Evolutionary conservation across 1,139 yeast genomes (phyloP).

Genomic region (Meyerozyma athensensis): DNA sequence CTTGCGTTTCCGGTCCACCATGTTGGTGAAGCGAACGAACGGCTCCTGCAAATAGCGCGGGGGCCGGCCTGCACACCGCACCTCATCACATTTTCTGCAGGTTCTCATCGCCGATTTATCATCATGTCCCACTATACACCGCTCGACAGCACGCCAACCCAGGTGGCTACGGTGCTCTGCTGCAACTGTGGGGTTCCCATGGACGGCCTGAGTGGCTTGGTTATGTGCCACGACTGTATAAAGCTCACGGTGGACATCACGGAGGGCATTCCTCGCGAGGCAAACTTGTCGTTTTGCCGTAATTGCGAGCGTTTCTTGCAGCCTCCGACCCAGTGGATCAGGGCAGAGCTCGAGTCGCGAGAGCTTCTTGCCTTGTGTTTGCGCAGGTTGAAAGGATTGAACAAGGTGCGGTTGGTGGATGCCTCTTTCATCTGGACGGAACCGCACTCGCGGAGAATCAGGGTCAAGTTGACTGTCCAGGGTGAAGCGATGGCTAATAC

Average conservation of each 20-base stretch:
- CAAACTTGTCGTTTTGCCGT: conserved; percentile 88
- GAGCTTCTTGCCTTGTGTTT: conserved; percentile 88
- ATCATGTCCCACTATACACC: conserved; percentile 50
- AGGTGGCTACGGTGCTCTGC: conserved; percentile 83
- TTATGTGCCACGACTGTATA: conserved; percentile 97
- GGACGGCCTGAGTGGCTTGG: conserved; percentile 91
- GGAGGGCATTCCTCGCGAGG: conserved; percentile 93
- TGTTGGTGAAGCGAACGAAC: not conserved
- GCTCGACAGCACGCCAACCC: conserved; percentile 21
- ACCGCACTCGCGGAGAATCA: conserved; percentile 94
- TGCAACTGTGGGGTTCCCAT: conserved; percentile 98
- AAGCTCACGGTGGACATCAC: conserved; percentile 91
- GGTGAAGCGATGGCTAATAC: conserved; percentile 95
- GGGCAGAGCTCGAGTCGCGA: conserved; percentile 86
- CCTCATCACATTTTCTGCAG: not conserved
- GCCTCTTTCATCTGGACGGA: conserved; percentile 98
- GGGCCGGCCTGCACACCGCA: conserved; percentile 2
- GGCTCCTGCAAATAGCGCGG: no score
- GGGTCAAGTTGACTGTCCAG: conserved; percentile 88
- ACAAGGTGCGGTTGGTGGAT: conserved; percentile 83
- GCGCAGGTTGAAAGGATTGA: conserved; percentile 82
- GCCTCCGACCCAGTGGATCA: conserved; percentile 93
- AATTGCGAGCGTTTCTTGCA: conserved; percentile 94
- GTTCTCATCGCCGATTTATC: no score
- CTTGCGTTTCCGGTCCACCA: conserved; percentile 4